These are phyloP conservation scores for Candolleomyces eurysporus DNA, from an alignment of 768 basidiomycete species.

Conservation along the genomic window DNA sequence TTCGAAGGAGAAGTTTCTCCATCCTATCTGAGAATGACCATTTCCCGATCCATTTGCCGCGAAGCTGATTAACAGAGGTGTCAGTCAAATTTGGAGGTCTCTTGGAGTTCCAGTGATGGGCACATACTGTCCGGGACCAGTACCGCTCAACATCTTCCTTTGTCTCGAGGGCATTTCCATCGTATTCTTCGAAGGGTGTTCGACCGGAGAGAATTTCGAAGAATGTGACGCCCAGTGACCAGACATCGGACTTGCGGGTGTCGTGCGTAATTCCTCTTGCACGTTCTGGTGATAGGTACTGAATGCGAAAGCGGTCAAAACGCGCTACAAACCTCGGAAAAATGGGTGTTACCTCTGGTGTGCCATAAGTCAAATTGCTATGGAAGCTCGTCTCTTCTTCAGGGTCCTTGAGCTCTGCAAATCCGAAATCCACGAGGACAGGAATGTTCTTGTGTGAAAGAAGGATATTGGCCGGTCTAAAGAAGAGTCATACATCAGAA, in stretches of 20 bases:
- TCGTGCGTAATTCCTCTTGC: slow-evolving; percentile 88
- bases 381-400: slow-evolving; percentile 66
- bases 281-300: slow-evolving; percentile 93
- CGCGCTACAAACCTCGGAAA: background rate
- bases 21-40: slow-evolving; percentile 66
- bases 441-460: slow-evolving; percentile 76
- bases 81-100: background rate
- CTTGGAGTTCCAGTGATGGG: background rate
- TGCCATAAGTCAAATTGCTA: slow-evolving; percentile 84
- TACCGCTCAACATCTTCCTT: slow-evolving; percentile 84
- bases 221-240: slow-evolving; percentile 86
- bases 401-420: slow-evolving; percentile 83
- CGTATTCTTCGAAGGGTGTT: slow-evolving; percentile 86
- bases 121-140: slow-evolving; percentile 74
- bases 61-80: slow-evolving; percentile 39
- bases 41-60: slow-evolving; percentile 84
- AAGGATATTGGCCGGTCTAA: slow-evolving; percentile 90
- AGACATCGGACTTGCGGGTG: slow-evolving; percentile 87
- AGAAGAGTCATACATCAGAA: background rate
- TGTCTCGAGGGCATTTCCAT: slow-evolving; percentile 74
- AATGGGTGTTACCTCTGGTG: slow-evolving; percentile 67
- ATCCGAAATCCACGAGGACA: slow-evolving; percentile 94
- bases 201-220: slow-evolving; percentile 93
- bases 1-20: slow-evolving; percentile 69
- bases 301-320: slow-evolving; percentile 9